A percentile compares a stretch with the other conserved stretches of the same genome.
phyloP scores from a whole-genome alignment of 345 rosid genomes.

The Citrus mangshanensis region DNA sequence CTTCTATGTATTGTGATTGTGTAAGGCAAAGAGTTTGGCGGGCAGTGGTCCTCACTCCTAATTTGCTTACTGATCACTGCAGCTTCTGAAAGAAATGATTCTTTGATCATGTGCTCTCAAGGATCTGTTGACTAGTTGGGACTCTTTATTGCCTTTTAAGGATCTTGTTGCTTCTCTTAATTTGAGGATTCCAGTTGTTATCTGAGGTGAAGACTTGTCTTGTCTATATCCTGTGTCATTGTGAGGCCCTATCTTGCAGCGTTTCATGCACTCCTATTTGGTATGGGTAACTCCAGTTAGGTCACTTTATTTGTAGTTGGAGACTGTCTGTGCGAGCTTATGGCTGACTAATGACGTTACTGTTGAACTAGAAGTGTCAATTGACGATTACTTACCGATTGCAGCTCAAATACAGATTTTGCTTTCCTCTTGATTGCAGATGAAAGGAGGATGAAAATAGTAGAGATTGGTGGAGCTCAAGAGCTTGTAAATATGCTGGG shows the following conservation, averaged over 20 bases:
- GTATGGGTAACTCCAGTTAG: not conserved
- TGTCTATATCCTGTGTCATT: not conserved
- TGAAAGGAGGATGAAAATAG: conserved; percentile 87
- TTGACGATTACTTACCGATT: not conserved
- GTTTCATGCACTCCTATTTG: not conserved
- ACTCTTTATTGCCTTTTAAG: not conserved
- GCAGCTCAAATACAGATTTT: not conserved
- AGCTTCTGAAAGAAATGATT: not conserved
- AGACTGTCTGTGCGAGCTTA: not conserved
- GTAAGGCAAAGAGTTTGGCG: not conserved
- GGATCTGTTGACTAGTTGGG: not conserved
- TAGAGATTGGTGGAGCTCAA: conserved; percentile 83
- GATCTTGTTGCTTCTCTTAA: not conserved
- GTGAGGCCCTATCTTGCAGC: not conserved
- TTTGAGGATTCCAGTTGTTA: not conserved
- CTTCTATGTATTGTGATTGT: not conserved
- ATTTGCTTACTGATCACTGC: not conserved
- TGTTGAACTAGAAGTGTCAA: not conserved
- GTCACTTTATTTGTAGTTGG: not conserved
- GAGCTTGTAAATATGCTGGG: conserved; percentile 75
- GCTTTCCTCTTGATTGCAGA: conserved; percentile 35
- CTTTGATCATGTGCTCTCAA: not conserved
- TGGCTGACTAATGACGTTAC: not conserved
- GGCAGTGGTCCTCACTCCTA: not conserved
- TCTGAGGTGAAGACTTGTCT: not conserved